Evolutionary conservation across 2,329 filamentous ascomycete species (phyloP).

Genomic region (Paracorniculantispora psalliotae): DNA sequence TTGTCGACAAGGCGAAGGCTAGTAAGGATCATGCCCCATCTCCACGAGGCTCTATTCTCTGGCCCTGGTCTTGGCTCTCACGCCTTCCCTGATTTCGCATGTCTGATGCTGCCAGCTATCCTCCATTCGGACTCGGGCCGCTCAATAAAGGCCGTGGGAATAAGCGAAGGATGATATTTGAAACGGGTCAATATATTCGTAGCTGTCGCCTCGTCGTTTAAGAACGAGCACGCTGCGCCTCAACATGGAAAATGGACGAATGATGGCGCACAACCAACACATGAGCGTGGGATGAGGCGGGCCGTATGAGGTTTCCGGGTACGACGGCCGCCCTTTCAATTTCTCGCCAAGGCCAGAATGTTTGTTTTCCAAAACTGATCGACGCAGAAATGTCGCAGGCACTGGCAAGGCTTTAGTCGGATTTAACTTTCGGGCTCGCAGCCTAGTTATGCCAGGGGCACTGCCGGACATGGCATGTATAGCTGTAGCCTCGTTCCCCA

Average conservation of each 20-base stretch:
- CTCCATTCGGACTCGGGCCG: neutral
- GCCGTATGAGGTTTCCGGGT: neutral
- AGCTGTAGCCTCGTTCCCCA: neutral
- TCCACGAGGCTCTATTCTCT: neutral
- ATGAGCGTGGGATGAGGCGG: neutral
- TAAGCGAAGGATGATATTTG: neutral
- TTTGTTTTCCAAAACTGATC: neutral
- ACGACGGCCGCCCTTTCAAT: neutral
- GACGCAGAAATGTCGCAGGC: neutral
- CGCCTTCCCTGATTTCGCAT: neutral
- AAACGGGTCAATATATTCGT: too few species aligned
- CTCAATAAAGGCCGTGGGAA: neutral
- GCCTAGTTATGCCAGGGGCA: neutral
- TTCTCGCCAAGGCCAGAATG: neutral
- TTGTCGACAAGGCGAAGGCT: neutral
- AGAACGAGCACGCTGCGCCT: neutral
- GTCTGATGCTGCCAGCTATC: neutral
- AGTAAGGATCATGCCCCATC: neutral
- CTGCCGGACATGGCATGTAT: neutral
- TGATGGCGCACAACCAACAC: neutral
- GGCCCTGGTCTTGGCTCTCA: neutral
- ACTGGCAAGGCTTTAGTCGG: neutral
- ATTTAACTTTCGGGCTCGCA: constrained; percentile 2
- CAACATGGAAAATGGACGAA: neutral
- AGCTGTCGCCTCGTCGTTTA: neutral